Conservation (phyloP, 371 early-diverging fungal species). For the Entomophthora muscae region DNA sequence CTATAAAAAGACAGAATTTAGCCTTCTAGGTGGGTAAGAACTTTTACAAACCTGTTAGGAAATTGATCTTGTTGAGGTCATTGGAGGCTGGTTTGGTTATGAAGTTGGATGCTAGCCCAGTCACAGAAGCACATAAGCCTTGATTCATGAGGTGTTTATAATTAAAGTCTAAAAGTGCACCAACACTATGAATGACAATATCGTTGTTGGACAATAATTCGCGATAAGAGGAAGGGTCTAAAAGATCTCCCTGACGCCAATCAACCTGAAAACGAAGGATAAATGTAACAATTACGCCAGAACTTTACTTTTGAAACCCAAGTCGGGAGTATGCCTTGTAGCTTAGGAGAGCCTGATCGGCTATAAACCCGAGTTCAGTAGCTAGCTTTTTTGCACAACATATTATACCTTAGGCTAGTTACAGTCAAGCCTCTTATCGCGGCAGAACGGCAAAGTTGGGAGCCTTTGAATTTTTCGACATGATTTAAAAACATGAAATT, state of each 20-base stretch:
- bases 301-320: background rate
- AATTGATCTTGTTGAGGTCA: background rate
- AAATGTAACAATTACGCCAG: background rate
- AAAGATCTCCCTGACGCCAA: slow-evolving; percentile 1
- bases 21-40: background rate
- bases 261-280: background rate
- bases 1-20: background rate
- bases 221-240: background rate
- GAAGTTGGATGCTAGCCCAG: background rate
- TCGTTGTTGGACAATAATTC: background rate
- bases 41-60: background rate
- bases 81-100: background rate
- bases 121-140: background rate
- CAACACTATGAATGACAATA: slow-evolving; percentile 1
- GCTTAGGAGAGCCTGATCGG: background rate
- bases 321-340: background rate
- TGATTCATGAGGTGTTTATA: background rate
- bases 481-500: background rate
- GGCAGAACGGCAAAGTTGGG: background rate
- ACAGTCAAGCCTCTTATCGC: background rate
- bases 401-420: background rate
- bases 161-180: slow-evolving; percentile 2
- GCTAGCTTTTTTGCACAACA: too few species aligned
- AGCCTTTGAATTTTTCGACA: background rate
- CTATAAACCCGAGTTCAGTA: background rate